Percentiles rank a stretch among this genome's conserved stretches.
Evolutionary conservation across 345 rosid genomes (phyloP).

Genomic region (Eutrema japonicum): DNA sequence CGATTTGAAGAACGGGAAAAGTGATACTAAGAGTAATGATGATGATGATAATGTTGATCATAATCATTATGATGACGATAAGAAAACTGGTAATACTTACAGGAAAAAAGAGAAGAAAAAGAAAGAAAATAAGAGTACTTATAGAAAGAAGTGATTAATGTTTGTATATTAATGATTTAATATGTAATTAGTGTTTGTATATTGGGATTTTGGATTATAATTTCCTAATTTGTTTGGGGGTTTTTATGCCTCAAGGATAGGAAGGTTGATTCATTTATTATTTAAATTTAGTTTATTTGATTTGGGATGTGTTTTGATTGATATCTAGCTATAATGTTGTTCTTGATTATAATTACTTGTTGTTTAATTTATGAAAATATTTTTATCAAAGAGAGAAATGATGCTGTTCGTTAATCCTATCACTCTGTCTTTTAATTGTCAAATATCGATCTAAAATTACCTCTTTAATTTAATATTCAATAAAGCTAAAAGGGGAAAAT

Average conservation of each 20-base stretch:
- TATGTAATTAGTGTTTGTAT: slow-evolving; percentile 28
- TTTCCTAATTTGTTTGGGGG: slow-evolving; percentile 17
- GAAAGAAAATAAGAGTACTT: slow-evolving; percentile 30
- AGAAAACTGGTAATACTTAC: slow-evolving; percentile 26
- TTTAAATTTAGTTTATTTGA: background rate
- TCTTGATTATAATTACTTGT: background rate
- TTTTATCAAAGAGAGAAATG: slow-evolving; percentile 9
- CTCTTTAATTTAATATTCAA: background rate
- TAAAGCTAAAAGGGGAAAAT: background rate
- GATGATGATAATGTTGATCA: slow-evolving; percentile 11
- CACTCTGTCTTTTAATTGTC: background rate
- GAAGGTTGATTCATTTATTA: slow-evolving; percentile 20
- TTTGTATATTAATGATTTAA: slow-evolving; percentile 11
- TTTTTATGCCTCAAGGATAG: slow-evolving; percentile 16
- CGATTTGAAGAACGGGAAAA: slow-evolving; percentile 38
- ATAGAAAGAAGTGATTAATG: slow-evolving; percentile 34
- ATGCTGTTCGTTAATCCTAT: background rate
- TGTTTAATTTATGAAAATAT: slow-evolving; percentile 7
- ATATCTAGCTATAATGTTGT: slow-evolving; percentile 24
- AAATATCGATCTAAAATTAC: background rate
- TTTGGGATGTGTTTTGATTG: slow-evolving; percentile 17
- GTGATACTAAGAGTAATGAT: slow-evolving; percentile 36
- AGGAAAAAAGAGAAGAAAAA: slow-evolving; percentile 41
- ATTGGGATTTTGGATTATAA: background rate
- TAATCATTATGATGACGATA: slow-evolving; percentile 18